Base-by-base conservation (phyloP, 495 filamentous ascomycete species). In the Neurospora sp. region DNA sequence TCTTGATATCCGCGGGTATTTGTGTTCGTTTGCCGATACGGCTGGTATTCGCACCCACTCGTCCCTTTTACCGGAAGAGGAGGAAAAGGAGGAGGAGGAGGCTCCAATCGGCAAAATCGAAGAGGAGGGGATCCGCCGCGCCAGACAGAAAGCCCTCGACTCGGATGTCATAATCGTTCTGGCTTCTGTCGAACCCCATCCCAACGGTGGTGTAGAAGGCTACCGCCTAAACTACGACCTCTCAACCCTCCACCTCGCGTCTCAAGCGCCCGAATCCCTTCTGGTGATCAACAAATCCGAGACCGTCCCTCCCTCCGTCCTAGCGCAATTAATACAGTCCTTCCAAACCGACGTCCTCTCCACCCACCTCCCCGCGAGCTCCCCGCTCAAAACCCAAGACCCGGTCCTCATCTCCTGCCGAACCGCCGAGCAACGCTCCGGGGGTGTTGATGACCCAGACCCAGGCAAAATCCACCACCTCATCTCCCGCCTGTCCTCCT, bases 141-240 rank as follows among this genome's bases (percentile, higher is more conserved):
- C 96, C 2, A 92, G 90, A 78, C 88, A 88, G 59, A 90, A 94
- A 71, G 96, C 94, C 5, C 78, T 89, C 40, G 89, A 93, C 68
- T 95, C 94, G 39, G 93, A 98, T 81, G 88, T 98, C 20, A 89
- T 98, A 46, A 87, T 98, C 71, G 91, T 92, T 44, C 88, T 99
- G 39, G 81, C 92, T 20, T 92, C 92, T 12, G 75, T 96, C 40
- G 91, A 95, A 76, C 75, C 27, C 3, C 80, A 35, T 75, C 74
- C 9, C 18, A 79, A 74, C 18, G 81, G 79, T 35, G 77, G 79
- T 35, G 77, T 61, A 11, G 22, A 61, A 16, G 53, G 76, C 20
- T 79, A 79, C 68, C 74, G 78, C 11, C 81, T 89, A 35, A 75
- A 74, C 46, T 86, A 86, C 73, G 87, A 89, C 72, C 4, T 70